phyloP scores from a whole-genome alignment of 805 yeast species.

The Wickerhamiella siamensis region DNA sequence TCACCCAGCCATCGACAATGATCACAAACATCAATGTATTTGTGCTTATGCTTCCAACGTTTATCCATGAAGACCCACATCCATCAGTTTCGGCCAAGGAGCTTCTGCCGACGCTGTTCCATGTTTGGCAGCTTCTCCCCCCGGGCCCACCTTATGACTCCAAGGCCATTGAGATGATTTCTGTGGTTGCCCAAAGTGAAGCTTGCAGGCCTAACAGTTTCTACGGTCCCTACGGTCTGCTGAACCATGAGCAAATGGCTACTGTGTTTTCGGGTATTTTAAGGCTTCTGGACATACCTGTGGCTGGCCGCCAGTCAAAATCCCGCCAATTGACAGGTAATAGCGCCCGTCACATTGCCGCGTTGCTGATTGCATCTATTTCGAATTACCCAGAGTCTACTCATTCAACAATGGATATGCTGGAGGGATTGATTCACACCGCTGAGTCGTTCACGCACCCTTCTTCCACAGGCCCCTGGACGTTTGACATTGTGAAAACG shows the following conservation, averaged over 20 bases:
- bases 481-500: conserved; percentile 50
- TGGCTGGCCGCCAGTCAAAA: conserved; percentile 6
- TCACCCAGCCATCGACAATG: not conserved
- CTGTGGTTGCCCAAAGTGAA: conserved; percentile 36
- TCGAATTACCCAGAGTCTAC: not conserved
- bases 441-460: conserved; percentile 80
- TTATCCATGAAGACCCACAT: conserved; percentile 2
- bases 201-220: conserved; percentile 22
- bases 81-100: conserved; percentile 25
- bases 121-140: conserved; percentile 52
- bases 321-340: not conserved
- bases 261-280: conserved; percentile 37
- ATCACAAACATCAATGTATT: not conserved
- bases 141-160: conserved; percentile 41
- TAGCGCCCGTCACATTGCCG: not conserved
- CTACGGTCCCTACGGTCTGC: conserved; percentile 15
- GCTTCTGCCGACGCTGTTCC: conserved; percentile 52
- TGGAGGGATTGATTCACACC: conserved; percentile 48
- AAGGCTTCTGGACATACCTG: conserved; percentile 32
- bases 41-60: conserved; percentile 3
- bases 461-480: conserved; percentile 86
- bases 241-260: conserved; percentile 46
- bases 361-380: conserved; percentile 1
- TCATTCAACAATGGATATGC: conserved; percentile 25
- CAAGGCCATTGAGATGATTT: conserved; percentile 49